phyloP scores from a whole-genome alignment of 805 yeast species.

The Ogataea siamensis region DNA sequence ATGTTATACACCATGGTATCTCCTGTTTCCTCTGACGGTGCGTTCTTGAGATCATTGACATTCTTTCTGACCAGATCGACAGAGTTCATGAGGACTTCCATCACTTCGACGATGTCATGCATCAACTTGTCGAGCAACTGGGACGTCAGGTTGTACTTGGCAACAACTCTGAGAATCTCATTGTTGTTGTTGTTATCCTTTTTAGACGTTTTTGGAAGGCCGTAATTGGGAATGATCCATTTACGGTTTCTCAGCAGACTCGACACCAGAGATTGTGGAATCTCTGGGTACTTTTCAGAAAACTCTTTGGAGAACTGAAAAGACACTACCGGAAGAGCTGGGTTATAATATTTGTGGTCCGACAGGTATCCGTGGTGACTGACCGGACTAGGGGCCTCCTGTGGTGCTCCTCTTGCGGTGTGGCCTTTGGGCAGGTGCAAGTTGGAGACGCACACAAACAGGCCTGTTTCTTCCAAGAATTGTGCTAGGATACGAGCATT shows the following conservation, averaged over 20 bases:
- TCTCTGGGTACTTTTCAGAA: slow-evolving; percentile 61
- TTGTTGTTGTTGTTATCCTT: slow-evolving; percentile 37
- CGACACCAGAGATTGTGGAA: slow-evolving; percentile 78
- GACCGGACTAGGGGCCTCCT: slow-evolving; percentile 19
- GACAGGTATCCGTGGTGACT: slow-evolving; percentile 13
- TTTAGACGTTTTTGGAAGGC: slow-evolving; percentile 57
- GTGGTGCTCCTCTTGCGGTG: slow-evolving; percentile 28
- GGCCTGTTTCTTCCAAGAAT: slow-evolving; percentile 61
- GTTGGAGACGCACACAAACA: slow-evolving; percentile 71
- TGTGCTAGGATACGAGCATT: slow-evolving; percentile 70
- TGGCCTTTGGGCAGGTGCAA: slow-evolving; percentile 61
- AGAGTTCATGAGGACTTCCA: slow-evolving; percentile 52
- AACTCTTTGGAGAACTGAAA: slow-evolving; percentile 68
- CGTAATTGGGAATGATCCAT: slow-evolving; percentile 88
- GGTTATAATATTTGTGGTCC: slow-evolving; percentile 50
- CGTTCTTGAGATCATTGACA: slow-evolving; percentile 16
- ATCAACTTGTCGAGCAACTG: slow-evolving; percentile 60
- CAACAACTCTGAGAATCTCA: slow-evolving; percentile 84
- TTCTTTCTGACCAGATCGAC: slow-evolving; percentile 40
- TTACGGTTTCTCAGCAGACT: slow-evolving; percentile 73
- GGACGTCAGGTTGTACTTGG: slow-evolving; percentile 64
- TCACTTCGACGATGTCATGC: slow-evolving; percentile 53
- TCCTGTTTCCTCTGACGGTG: slow-evolving; percentile 29
- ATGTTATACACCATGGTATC: slow-evolving; percentile 43
- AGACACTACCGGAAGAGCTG: slow-evolving; percentile 89